Base-by-base conservation (phyloP, 78 protist species). In the Protostelium mycophagum region DNA sequence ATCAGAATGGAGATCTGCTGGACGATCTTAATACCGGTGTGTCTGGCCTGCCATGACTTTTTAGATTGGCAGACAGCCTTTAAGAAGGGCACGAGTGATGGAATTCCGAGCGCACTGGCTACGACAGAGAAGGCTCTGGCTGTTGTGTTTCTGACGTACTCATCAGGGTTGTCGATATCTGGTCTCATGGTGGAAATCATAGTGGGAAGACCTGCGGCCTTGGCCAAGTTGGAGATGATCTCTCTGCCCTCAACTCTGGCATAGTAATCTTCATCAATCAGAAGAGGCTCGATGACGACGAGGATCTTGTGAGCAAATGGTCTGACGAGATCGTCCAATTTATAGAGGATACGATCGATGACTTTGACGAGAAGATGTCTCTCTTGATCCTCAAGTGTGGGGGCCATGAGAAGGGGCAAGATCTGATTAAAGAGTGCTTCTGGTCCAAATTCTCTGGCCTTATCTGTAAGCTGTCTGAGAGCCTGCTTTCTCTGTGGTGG, bases 121-220 rank as follows among this genome's bases (percentile, higher is more conserved):
- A 98, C 99, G 16, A 99, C 99, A 0, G 99, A 97, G 90, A 99
- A 96, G 38, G 99, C 99, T 28, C 99, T 97, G 16, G 99, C 99
- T 0, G 99, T 98, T 5, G 99, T 98, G 93, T 98, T 97, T 35
- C 99, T 95, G 93, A 99, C 98, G 90, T 95, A 96, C 85, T 98
- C 99, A 35, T 98, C 98, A n/a, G 88, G 89, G 90, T 95, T 87
- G 93, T 97, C 99, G 90, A 99, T 96, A 92, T 98, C 99, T 0
- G 99, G 99, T 1, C 98, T 95, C 98, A 99, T 96, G 34, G 98
- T 94, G 35, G 98, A 96, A 1, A 99, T 98, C 99, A 99, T 98
- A 34, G 98, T 95, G 0, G 99, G 96, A 35, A 99, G 93, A 36
- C 99, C 99, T 1, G 99, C 99, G 0, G 99, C 99, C 91, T 98